Conservation (phyloP, 1,284 basidiomycete species). For the Ceratobasidium sp. region DNA sequence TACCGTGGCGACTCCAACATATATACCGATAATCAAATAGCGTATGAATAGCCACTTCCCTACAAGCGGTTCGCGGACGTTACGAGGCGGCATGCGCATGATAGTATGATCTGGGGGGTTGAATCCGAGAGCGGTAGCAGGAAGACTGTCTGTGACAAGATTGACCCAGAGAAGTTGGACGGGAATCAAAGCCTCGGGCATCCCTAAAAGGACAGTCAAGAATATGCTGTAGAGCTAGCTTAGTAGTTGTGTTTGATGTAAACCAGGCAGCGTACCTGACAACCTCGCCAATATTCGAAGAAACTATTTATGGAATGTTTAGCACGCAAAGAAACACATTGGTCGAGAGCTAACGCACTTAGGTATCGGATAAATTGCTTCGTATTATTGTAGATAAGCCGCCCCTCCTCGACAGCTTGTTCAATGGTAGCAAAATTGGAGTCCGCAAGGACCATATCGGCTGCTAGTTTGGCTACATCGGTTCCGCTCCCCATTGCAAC, state of each 20-base stretch:
- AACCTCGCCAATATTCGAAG: conserved; percentile 98
- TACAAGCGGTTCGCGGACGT: conserved; percentile 89
- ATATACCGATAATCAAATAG: conserved; percentile 92
- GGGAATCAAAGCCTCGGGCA: conserved; percentile 98
- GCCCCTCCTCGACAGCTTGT: conserved; percentile 94
- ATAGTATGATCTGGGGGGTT: conserved; percentile 97
- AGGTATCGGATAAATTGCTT: conserved; percentile 97
- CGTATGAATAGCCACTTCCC: conserved; percentile 95
- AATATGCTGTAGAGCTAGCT: conserved; percentile 76
- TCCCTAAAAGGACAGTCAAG: conserved; percentile 94
- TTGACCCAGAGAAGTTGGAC: conserved; percentile 99
- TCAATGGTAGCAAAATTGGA: conserved; percentile 94
- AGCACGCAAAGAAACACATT: not conserved
- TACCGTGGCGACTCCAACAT: conserved; percentile 95
- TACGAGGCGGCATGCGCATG: conserved; percentile 92
- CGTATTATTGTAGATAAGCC: conserved; percentile 98
- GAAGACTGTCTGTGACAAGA: conserved; percentile 93
- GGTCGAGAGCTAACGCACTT: conserved; percentile 64
- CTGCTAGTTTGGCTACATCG: conserved; percentile 97
- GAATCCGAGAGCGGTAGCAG: conserved; percentile 98
- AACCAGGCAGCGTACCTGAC: conserved; percentile 69
- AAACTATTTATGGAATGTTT: conserved; percentile 73
- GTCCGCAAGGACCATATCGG: conserved; percentile 94
- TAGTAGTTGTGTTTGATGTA: conserved; percentile 43
- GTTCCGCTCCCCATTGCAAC: conserved; percentile 99